These are phyloP conservation scores for Ricinus communis DNA, from an alignment of 345 rosid genomes.

Conservation along the genomic window DNA sequence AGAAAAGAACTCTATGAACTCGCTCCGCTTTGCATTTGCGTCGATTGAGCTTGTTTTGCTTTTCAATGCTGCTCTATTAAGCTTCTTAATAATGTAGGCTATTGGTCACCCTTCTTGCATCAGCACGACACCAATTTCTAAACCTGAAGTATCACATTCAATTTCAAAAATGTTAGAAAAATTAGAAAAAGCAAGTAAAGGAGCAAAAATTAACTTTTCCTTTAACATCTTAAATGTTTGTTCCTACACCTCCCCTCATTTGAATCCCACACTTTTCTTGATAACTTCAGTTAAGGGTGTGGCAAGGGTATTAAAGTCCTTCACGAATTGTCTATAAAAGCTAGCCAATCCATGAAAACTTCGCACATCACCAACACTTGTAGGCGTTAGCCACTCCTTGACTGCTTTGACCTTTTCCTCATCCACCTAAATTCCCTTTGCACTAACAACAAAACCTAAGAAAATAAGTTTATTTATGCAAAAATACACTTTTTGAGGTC, in stretches of 20 bases:
- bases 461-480: not conserved
- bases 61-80: too few relatives aligned
- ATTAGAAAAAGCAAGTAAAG: not conserved
- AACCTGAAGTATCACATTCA: not conserved
- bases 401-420: not conserved
- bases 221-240: not conserved
- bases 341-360: not conserved
- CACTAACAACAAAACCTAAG: not conserved
- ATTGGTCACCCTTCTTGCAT: not conserved
- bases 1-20: not conserved
- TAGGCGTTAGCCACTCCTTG: not conserved
- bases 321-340: not conserved
- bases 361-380: not conserved
- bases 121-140: not conserved
- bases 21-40: not conserved
- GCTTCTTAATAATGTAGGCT: not conserved
- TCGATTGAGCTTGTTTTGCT: not conserved
- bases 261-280: not conserved
- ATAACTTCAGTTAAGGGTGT: not conserved
- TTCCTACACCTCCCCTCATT: not conserved
- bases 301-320: not conserved
- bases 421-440: not conserved
- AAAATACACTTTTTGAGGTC: not conserved
- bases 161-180: not conserved
- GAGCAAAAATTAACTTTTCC: not conserved